Conservation (phyloP, 1,284 basidiomycete species). For the Neolentinus lepideus region DNA sequence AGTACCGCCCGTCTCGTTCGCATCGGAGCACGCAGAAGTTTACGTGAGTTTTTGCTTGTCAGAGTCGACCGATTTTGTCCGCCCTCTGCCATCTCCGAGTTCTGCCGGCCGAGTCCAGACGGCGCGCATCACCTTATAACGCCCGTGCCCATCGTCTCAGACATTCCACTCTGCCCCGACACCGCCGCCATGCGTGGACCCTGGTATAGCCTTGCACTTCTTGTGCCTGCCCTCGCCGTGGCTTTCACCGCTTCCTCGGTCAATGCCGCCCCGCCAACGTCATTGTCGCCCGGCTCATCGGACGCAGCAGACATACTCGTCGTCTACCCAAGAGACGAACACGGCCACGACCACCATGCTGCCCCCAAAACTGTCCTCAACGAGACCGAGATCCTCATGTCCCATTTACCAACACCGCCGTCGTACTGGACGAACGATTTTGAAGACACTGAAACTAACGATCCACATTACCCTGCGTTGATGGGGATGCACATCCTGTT, state of each 20-base stretch:
- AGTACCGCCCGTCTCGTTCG: too few relatives aligned
- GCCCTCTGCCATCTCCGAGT: background rate
- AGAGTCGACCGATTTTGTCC: background rate
- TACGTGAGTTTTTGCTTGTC: background rate
- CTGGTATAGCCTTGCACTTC: conserved; percentile 22
- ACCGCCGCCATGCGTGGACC: conserved; percentile 20
- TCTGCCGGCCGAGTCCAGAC: conserved; percentile 3
- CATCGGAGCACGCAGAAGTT: background rate
- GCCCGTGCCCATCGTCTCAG: background rate
- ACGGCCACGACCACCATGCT: conserved; percentile 35
- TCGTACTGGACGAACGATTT: conserved; percentile 78
- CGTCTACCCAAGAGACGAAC: conserved; percentile 12
- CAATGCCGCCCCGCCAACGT: conserved; percentile 5
- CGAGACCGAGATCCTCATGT: conserved; percentile 60
- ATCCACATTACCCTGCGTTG: conserved; percentile 49
- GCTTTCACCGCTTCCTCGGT: conserved; percentile 14
- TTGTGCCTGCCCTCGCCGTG: conserved; percentile 22
- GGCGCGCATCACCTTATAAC: background rate
- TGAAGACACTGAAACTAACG: conserved; percentile 38
- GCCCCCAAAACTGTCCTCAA: conserved; percentile 57
- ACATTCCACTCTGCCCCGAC: conserved; percentile 4
- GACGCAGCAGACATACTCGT: conserved; percentile 9
- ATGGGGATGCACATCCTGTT: conserved; percentile 61
- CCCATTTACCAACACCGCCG: conserved; percentile 61
- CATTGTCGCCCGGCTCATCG: conserved; percentile 7